phyloP scores from a whole-genome alignment of 2,329 filamentous ascomycete genomes.

The Hypoxylon sp. region DNA sequence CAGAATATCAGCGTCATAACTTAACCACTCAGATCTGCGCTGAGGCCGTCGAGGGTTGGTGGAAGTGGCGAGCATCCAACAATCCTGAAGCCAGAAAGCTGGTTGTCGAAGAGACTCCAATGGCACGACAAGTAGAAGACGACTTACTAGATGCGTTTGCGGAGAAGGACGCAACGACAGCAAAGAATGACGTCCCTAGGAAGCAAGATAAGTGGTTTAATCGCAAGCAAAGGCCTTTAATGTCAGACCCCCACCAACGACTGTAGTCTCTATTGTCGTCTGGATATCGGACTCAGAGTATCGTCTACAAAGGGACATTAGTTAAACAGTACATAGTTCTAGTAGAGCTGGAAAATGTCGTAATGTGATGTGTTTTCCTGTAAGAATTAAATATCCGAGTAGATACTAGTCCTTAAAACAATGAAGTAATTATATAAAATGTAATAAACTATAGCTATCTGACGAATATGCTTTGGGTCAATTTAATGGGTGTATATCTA shows the following conservation, averaged over 20 bases:
- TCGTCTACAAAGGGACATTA: background rate
- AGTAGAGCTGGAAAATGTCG: background rate
- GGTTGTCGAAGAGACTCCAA: background rate
- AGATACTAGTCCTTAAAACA: background rate
- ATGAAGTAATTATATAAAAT: background rate
- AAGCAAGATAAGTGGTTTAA: constrained; percentile 13
- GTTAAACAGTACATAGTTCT: background rate
- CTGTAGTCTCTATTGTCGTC: background rate
- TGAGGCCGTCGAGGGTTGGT: constrained; percentile 15
- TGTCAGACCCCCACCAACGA: background rate
- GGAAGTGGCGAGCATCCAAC: constrained; percentile 7
- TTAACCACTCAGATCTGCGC: constrained; percentile 42
- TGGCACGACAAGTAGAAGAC: background rate
- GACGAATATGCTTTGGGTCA: background rate
- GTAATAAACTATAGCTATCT: background rate
- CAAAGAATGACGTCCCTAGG: background rate
- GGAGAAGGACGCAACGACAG: background rate
- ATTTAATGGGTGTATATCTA: background rate
- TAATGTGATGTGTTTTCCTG: background rate
- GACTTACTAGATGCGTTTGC: background rate
- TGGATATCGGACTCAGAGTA: background rate
- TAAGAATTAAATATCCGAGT: background rate
- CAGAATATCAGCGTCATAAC: constrained; percentile 18
- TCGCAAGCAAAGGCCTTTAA: background rate
- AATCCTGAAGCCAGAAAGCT: constrained; percentile 27